phyloP scores from a whole-genome alignment of 2,329 filamentous ascomycete species.

The Ascocoryne sarcoides region DNA sequence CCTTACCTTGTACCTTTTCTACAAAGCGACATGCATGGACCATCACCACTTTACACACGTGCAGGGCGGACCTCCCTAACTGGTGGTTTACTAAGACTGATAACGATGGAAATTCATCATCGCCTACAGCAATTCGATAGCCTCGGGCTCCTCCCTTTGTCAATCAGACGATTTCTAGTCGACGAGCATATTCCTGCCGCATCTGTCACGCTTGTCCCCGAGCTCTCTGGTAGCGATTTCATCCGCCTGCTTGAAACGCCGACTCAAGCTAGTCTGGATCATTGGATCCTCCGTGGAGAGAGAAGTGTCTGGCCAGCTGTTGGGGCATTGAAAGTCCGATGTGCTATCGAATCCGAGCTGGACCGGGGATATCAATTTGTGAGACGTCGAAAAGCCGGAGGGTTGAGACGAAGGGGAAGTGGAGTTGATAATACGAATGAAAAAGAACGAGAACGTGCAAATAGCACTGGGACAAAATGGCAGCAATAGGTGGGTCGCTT shows the following conservation, averaged over 20 bases:
- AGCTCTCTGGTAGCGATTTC: conserved; percentile 66
- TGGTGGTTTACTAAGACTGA: conserved; percentile 54
- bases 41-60: conserved; percentile 51
- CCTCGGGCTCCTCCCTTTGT: conserved; percentile 60
- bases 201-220: conserved; percentile 73
- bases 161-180: conserved; percentile 67
- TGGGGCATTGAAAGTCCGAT: conserved; percentile 70
- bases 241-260: conserved; percentile 74
- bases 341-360: conserved; percentile 78
- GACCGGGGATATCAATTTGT: conserved; percentile 79
- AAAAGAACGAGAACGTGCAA: conserved; percentile 22
- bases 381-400: conserved; percentile 40
- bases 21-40: conserved; percentile 70
- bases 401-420: conserved; percentile 26
- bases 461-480: conserved; percentile 22
- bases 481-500: too few species aligned
- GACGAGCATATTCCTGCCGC: conserved; percentile 75
- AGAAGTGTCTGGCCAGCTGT: conserved; percentile 86
- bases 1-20: conserved; percentile 85
- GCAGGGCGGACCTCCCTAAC: conserved; percentile 49
- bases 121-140: conserved; percentile 74
- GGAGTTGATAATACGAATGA: conserved; percentile 23
- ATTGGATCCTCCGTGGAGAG: conserved; percentile 82
- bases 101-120: conserved; percentile 71
- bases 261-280: conserved; percentile 63